These are phyloP conservation scores for Albatrellus sp. DNA, from an alignment of 1,284 basidiomycete species.

Conservation along the genomic window DNA sequence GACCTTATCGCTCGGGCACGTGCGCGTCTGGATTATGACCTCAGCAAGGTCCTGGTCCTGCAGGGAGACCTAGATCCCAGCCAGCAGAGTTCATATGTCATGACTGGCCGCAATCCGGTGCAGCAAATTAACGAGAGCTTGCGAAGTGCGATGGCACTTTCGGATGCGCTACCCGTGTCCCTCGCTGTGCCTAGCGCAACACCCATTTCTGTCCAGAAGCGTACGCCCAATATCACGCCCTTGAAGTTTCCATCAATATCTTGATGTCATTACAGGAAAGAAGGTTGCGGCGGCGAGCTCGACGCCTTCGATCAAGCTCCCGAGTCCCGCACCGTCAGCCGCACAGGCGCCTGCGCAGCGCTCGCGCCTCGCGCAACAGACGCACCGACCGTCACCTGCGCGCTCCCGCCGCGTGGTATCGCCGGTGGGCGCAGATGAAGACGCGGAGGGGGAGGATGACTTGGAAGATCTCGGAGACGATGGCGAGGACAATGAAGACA, in stretches of 20 bases:
- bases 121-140: conserved; percentile 36
- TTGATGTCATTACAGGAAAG: conserved; percentile 12
- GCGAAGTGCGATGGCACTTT: conserved; percentile 25
- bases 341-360: conserved; percentile 1
- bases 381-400: conserved; percentile 18
- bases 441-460: conserved; percentile 29
- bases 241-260: background rate
- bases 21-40: conserved; percentile 43
- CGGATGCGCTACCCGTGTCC: conserved; percentile 9
- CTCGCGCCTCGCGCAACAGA: conserved; percentile 11
- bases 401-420: conserved; percentile 23
- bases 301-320: conserved; percentile 21
- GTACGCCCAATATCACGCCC: background rate
- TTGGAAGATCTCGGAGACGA: conserved; percentile 31
- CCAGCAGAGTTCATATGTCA: conserved; percentile 13
- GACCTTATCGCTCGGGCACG: conserved; percentile 38
- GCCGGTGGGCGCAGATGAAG: conserved; percentile 30
- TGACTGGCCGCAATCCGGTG: conserved; percentile 26
- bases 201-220: conserved; percentile 11
- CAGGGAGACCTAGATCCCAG: conserved; percentile 37
- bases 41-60: conserved; percentile 37
- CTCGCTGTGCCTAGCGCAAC: conserved; percentile 10
- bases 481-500: conserved; percentile 37
- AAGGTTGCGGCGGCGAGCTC: conserved; percentile 14
- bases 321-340: conserved; percentile 21